These are phyloP conservation scores for Zygotorulaspora sp. DNA, from an alignment of 805 yeast species.

Conservation along the genomic window DNA sequence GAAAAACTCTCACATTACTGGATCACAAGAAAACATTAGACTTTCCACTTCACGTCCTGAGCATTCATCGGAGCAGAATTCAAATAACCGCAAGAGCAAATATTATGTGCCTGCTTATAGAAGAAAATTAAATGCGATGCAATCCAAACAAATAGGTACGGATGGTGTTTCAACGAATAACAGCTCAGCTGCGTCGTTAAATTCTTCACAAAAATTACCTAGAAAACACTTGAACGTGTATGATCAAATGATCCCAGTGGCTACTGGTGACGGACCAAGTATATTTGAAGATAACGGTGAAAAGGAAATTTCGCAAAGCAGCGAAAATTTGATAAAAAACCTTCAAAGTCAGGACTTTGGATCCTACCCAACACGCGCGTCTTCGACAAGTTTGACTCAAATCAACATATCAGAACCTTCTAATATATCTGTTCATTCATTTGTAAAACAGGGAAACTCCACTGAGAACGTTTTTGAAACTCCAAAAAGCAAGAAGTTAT, in stretches of 20 bases:
- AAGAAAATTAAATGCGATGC: conserved; percentile 31
- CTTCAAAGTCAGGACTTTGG: conserved; percentile 28
- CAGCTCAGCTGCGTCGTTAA: conserved; percentile 18
- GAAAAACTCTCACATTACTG: conserved; percentile 5
- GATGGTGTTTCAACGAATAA: conserved; percentile 18
- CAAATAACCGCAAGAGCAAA: conserved; percentile 11
- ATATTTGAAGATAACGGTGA: conserved; percentile 7
- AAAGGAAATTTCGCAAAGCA: conserved; percentile 11
- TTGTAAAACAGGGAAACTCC: conserved; percentile 17
- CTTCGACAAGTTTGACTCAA: conserved; percentile 13
- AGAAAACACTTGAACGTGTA: conserved; percentile 17
- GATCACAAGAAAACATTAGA: conserved; percentile 3
- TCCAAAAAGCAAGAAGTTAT: conserved; percentile 18
- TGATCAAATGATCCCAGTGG: conserved; percentile 28
- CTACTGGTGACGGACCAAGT: conserved; percentile 4
- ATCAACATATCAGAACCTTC: conserved; percentile 11
- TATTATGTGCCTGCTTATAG: conserved; percentile 39
- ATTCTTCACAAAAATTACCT: conserved; percentile 14
- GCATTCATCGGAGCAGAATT: conserved; percentile 5
- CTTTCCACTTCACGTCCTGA: conserved; percentile 6
- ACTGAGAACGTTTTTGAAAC: conserved; percentile 26
- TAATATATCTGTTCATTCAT: conserved; percentile 24
- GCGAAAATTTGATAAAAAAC: conserved; percentile 21
- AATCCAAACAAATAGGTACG: conserved; percentile 23
- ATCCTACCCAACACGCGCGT: conserved; percentile 28